These are phyloP conservation scores for Dovyalis caffra DNA, from an alignment of 345 rosid species.

Conservation along the genomic window DNA sequence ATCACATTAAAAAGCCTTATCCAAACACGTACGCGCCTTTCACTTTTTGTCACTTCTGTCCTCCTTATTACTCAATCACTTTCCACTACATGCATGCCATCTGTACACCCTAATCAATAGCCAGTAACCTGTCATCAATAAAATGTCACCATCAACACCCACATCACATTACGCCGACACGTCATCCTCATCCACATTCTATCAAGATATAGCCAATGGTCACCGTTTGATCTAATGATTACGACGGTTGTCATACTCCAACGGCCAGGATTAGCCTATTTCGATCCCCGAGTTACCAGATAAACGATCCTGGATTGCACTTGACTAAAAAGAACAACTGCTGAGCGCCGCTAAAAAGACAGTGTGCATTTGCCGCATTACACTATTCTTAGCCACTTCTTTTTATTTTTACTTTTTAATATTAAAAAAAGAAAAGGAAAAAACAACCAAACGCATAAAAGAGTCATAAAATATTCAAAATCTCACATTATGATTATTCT, in stretches of 20 bases:
- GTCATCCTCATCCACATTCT: background rate
- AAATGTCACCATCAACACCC: background rate
- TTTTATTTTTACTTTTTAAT: background rate
- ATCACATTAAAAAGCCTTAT: background rate
- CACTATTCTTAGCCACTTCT: background rate
- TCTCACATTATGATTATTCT: too few species aligned
- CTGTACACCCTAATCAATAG: background rate
- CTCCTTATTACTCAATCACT: background rate
- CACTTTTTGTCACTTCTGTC: background rate
- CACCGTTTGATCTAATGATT: background rate
- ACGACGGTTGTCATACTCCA: background rate
- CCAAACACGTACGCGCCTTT: background rate
- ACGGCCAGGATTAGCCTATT: background rate
- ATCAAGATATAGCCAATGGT: background rate
- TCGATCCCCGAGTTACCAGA: background rate
- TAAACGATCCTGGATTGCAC: background rate
- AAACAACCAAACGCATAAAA: too few species aligned
- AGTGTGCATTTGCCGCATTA: background rate
- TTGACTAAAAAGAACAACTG: background rate
- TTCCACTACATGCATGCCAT: background rate
- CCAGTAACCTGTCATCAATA: background rate
- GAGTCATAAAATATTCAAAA: too few species aligned
- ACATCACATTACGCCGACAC: background rate
- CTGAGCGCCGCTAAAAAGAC: background rate
- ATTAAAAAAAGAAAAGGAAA: background rate